Conservation (phyloP, 2,329 filamentous ascomycete genomes). For the Neoscytalidium dimidiatum region DNA sequence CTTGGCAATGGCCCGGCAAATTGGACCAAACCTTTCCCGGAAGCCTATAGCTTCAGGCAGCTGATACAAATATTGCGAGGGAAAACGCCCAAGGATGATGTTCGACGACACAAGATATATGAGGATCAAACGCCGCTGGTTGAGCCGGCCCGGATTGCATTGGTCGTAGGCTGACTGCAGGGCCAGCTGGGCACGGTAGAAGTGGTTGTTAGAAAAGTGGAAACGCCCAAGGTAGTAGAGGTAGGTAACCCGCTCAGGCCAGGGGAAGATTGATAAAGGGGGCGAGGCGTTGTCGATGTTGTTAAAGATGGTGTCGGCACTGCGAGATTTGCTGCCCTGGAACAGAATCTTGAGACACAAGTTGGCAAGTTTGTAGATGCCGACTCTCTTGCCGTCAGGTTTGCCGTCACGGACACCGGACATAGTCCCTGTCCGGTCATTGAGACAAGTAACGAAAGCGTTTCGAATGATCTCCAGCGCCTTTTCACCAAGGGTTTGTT, state of each 20-base stretch:
- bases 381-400: slow-evolving; percentile 81
- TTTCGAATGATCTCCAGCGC: slow-evolving; percentile 88
- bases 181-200: slow-evolving; percentile 72
- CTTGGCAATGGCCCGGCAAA: slow-evolving; percentile 70
- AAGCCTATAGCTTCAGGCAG: slow-evolving; percentile 70
- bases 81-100: slow-evolving; percentile 81
- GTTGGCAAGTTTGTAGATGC: slow-evolving; percentile 91
- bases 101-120: slow-evolving; percentile 83
- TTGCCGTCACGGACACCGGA: slow-evolving; percentile 58
- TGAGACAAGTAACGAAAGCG: slow-evolving; percentile 87
- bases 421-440: slow-evolving; percentile 70
- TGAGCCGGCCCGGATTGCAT: slow-evolving; percentile 55
- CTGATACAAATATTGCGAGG: slow-evolving; percentile 65
- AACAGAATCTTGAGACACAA: slow-evolving; percentile 86
- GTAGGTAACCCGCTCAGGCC: slow-evolving; percentile 84
- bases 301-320: slow-evolving; percentile 84
- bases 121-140: slow-evolving; percentile 77
- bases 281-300: slow-evolving; percentile 85
- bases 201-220: slow-evolving; percentile 82
- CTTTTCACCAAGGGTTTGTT: slow-evolving; percentile 79
- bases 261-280: slow-evolving; percentile 78
- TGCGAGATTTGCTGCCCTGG: slow-evolving; percentile 79
- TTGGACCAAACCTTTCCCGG: slow-evolving; percentile 66
- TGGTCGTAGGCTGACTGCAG: slow-evolving; percentile 80
- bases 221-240: slow-evolving; percentile 94